A percentile compares a stretch with the other conserved stretches of the same genome.
These are phyloP conservation scores for Astragalus membranaceus DNA, from an alignment of 306 rosid genomes.

Conservation along the genomic window DNA sequence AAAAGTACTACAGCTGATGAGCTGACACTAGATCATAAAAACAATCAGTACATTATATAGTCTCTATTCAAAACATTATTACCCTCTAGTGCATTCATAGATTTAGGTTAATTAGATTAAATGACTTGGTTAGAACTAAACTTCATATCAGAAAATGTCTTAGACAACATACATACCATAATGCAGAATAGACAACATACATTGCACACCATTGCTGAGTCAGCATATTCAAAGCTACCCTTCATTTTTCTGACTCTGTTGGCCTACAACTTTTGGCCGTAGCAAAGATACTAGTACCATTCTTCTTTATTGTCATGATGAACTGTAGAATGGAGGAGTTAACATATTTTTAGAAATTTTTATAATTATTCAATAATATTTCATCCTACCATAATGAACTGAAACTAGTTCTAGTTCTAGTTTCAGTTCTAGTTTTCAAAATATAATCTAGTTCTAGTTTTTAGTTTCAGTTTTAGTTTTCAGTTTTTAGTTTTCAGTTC, in stretches of 20 bases:
- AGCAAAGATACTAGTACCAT: not conserved
- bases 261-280: not conserved
- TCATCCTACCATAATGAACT: too few relatives aligned
- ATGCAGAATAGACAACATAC: conserved; percentile 29
- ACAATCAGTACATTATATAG: not conserved
- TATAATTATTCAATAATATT: not conserved
- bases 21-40: not conserved
- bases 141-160: not conserved
- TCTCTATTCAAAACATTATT: not conserved
- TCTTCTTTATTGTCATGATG: not conserved
- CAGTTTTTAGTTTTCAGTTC: too few relatives aligned
- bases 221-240: conserved; percentile 24
- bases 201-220: conserved; percentile 18
- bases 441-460: too few relatives aligned
- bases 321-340: not conserved
- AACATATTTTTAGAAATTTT: not conserved
- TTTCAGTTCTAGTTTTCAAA: too few relatives aligned
- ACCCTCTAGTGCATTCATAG: not conserved
- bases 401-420: too few relatives aligned
- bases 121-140: too few relatives aligned
- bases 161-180: not conserved
- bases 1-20: not conserved
- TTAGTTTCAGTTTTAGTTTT: too few relatives aligned
- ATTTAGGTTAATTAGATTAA: too few relatives aligned
- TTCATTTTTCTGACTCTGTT: not conserved